Evolutionary conservation across 306 rosid species (phyloP).

Genomic region (Purshia tridentata): DNA sequence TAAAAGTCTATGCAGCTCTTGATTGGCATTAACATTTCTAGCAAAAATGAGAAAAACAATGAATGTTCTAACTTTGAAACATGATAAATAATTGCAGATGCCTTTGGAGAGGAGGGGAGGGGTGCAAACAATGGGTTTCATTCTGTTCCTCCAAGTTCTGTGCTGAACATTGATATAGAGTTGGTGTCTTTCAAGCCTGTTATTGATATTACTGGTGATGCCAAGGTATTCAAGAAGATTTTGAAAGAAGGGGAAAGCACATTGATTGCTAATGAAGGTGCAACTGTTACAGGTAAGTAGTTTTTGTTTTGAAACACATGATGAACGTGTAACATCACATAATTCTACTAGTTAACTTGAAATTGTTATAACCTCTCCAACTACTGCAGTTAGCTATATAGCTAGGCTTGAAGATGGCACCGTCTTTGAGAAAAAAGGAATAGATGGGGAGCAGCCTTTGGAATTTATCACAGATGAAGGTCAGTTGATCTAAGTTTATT

Average conservation of each 20-base stretch:
- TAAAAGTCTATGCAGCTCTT: neutral
- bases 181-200: constrained; percentile 67
- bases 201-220: constrained; percentile 62
- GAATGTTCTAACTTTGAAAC: neutral
- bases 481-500: constrained; percentile 23
- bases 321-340: neutral
- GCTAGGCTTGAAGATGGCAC: constrained; percentile 67
- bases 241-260: constrained; percentile 62
- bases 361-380: neutral
- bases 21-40: neutral
- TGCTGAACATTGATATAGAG: constrained; percentile 52
- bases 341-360: constrained; percentile 1
- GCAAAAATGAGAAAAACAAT: neutral
- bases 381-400: constrained; percentile 47
- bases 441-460: constrained; percentile 48
- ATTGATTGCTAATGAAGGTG: constrained; percentile 56
- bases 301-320: neutral
- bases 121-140: constrained; percentile 39
- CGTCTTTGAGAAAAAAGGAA: constrained; percentile 63
- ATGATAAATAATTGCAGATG: constrained; percentile 42
- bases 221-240: constrained; percentile 64
- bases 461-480: constrained; percentile 70
- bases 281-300: constrained; percentile 58
- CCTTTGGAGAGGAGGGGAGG: constrained; percentile 48
- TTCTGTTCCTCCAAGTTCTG: constrained; percentile 46